These are phyloP conservation scores for Lactarius indigo DNA, from an alignment of 768 basidiomycete genomes.

Conservation along the genomic window DNA sequence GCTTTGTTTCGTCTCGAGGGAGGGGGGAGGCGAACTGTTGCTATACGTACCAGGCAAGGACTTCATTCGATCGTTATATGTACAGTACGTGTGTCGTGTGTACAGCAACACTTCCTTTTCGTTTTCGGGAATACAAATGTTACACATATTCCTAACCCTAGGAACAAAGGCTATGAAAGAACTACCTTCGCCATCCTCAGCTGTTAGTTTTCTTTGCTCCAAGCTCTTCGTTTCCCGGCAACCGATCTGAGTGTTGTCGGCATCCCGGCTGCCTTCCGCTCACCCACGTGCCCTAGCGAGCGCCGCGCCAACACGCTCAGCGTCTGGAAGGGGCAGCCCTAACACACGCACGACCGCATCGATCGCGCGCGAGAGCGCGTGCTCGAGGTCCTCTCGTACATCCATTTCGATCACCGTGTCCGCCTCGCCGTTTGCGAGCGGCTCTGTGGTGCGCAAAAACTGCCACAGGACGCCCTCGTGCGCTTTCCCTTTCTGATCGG, in stretches of 20 bases:
- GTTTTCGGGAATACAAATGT: too few relatives aligned
- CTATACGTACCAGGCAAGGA: neutral
- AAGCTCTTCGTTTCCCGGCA: too few relatives aligned
- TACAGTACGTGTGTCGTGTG: neutral
- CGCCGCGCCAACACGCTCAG: constrained; percentile 54
- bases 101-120: neutral
- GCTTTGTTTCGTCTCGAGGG: neutral
- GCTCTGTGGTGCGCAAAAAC: constrained; percentile 66
- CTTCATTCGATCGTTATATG: neutral
- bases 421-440: constrained; percentile 59
- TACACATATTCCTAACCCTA: too few relatives aligned
- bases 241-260: too few relatives aligned
- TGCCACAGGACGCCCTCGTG: constrained; percentile 81
- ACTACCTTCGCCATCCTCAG: too few relatives aligned
- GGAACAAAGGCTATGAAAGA: too few relatives aligned
- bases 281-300: constrained; percentile 44
- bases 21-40: neutral
- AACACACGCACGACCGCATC: constrained; percentile 54
- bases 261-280: too few relatives aligned
- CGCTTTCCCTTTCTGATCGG: constrained; percentile 43
- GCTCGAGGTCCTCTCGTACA: constrained; percentile 50
- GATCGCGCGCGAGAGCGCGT: constrained; percentile 55
- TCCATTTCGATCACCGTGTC: constrained; percentile 71
- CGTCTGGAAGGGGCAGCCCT: constrained; percentile 47
- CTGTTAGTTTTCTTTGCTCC: too few relatives aligned